phyloP scores from a whole-genome alignment of 139 green algal species.

The Zygnema circumcarinatum region DNA sequence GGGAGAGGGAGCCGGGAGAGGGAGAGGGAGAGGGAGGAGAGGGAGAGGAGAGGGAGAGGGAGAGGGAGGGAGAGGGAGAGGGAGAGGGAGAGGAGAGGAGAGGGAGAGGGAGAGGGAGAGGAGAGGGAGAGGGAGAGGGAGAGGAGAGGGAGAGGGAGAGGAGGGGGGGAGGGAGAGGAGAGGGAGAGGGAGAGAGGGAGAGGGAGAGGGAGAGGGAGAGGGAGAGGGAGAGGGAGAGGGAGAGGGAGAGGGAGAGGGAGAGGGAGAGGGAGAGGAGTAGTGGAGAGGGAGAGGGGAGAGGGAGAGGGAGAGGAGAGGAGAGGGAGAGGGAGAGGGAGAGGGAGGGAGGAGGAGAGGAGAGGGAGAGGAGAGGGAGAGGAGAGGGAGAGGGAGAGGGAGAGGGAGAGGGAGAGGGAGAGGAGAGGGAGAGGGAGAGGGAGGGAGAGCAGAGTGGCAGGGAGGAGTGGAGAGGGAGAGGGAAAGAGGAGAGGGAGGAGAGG shows the following conservation, averaged over 20 bases:
- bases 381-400: no score
- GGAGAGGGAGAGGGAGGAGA: slow-evolving; percentile 7
- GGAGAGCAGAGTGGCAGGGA: not conserved
- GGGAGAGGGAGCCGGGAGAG: not conserved
- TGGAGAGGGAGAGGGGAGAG: not conserved
- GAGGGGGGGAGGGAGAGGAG: not conserved
- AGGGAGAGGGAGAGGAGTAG: not conserved
- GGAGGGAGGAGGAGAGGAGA: not conserved
- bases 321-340: not conserved
- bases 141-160: not conserved
- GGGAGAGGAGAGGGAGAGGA: slow-evolving; percentile 2
- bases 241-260: not conserved
- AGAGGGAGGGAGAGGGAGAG: not conserved
- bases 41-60: slow-evolving; percentile 2
- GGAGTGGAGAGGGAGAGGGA: not conserved
- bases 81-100: not conserved
- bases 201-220: not conserved
- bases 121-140: slow-evolving; percentile 9
- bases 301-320: not conserved
- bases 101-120: not conserved
- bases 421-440: no score
- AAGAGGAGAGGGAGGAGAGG: not conserved
- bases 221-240: not conserved
- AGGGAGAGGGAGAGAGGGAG: slow-evolving; percentile 11
- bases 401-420: no score